Base-by-base conservation (phyloP, 805 yeast genomes). In the Kazachstania africana region DNA sequence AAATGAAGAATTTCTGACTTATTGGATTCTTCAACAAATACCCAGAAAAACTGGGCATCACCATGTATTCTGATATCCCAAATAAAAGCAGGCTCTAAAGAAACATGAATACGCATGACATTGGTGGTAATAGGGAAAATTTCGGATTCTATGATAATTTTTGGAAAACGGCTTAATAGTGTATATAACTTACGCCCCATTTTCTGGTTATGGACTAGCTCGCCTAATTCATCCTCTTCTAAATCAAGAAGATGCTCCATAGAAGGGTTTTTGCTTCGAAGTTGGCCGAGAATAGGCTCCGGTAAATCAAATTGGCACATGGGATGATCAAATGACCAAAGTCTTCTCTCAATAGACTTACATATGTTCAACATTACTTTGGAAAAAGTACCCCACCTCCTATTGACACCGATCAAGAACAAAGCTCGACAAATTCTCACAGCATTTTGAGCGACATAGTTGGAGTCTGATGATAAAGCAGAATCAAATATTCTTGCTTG, bases 391-490 rank as follows among this genome's bases (percentile, higher is more conserved):
- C 97, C 95, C 99, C 99, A 91, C 36, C 93, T 65, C 43, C 98
- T 65, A 47, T 83, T 81, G 22, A 91, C 62, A 23, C 94, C 93
- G 38, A 91, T 75, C 39, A 87, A 59, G 44, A 91, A 85, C 29
- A 93, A 62, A 0, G 98, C 95, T 16, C 97, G 71, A 42, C 94
- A 74, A 21, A 91, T 88, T 63, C 99, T 75, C 1, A 88, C 84
- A 3, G 96, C 71, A 48, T 91, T 91, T 48, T 91, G 98, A 1
- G 97, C 96, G 35, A 91, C 94, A 52, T 91, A 91, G 39, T 83
- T 80, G 29, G 82, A 67, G 55, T 91, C 98, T 0, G 96, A 83
- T 3, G 72, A 63, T 36, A 91, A 61, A 0, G 98, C 79, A 3
- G 95, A 75, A 36, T 84, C 95, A 36, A 68, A 72, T 23, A 87